Conservation (phyloP, 441 rosid genomes). For the Populus trichocarpa region DNA sequence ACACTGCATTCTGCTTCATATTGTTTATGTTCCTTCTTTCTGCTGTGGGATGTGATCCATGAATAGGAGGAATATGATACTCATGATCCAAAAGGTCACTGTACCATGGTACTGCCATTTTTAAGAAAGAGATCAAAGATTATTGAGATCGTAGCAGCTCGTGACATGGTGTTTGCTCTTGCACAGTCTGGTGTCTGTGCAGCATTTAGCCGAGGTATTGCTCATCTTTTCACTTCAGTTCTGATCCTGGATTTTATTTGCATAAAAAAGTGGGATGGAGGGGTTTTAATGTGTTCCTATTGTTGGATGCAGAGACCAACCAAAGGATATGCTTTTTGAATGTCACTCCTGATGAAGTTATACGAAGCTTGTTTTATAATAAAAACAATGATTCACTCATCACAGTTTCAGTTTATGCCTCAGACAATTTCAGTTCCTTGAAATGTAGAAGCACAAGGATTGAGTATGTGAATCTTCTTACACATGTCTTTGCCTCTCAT, state of each 20-base stretch:
- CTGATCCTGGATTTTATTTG: not conserved
- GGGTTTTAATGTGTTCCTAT: not conserved
- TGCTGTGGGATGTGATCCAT: not conserved
- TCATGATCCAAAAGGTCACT: constrained; percentile 90
- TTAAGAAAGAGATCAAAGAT: no score
- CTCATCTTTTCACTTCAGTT: not conserved
- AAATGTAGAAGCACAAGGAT: constrained; percentile 72
- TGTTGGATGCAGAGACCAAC: constrained; percentile 48
- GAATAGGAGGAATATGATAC: constrained; percentile 88
- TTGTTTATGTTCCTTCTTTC: not conserved
- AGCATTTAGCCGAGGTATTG: constrained; percentile 83
- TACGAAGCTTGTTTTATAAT: constrained; percentile 67
- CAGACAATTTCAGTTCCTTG: constrained; percentile 66
- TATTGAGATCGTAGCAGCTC: constrained; percentile 78
- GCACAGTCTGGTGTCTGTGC: no score
- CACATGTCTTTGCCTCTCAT: not conserved
- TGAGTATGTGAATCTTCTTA: constrained; percentile 36
- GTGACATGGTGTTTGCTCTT: constrained; percentile 46
- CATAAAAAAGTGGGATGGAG: not conserved
- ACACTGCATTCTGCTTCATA: not conserved
- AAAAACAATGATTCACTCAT: constrained; percentile 75
- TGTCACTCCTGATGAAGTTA: constrained; percentile 71
- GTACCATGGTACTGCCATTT: constrained; percentile 57
- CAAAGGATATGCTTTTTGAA: constrained; percentile 61
- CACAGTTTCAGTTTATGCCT: constrained; percentile 75